Percentiles rank a stretch among this genome's conserved stretches.
phyloP scores from a whole-genome alignment of 208 protist genomes.

The Trypanosoma avium region DNA sequence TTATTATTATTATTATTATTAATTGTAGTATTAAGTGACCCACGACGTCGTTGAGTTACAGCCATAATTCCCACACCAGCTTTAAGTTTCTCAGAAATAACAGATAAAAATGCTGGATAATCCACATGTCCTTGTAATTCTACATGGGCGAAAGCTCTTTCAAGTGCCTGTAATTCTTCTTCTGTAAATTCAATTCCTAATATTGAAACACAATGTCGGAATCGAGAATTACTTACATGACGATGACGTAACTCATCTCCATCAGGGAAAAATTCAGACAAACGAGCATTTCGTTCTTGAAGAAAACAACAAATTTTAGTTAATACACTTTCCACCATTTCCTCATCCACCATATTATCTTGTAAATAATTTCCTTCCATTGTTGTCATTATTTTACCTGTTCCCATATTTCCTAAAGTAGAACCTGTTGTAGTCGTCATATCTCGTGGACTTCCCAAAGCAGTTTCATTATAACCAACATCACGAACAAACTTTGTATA shows the following conservation, averaged over 20 bases:
- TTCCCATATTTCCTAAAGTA: neutral
- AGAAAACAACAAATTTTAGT: conserved; percentile 59
- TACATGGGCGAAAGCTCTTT: conserved; percentile 46
- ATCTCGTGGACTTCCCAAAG: neutral
- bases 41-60: conserved; percentile 44
- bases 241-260: conserved; percentile 82
- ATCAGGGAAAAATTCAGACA: conserved; percentile 84
- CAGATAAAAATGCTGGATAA: conserved; percentile 69
- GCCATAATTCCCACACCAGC: conserved; percentile 48
- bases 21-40: conserved; percentile 13
- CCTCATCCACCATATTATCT: conserved; percentile 11
- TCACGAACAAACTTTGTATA: conserved; percentile 76
- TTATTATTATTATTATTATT: neutral
- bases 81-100: conserved; percentile 49
- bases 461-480: conserved; percentile 46
- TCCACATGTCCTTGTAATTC: conserved; percentile 43
- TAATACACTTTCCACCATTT: conserved; percentile 46
- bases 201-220: conserved; percentile 74
- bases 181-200: conserved; percentile 70
- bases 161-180: conserved; percentile 50
- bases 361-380: neutral
- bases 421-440: neutral
- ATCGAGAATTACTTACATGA: conserved; percentile 73
- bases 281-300: conserved; percentile 61
- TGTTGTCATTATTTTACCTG: neutral